Percentiles rank a stretch among this genome's conserved stretches.
These are phyloP conservation scores for Buddleja alternifolia DNA, from an alignment of 257 asterid genomes.

Conservation along the genomic window DNA sequence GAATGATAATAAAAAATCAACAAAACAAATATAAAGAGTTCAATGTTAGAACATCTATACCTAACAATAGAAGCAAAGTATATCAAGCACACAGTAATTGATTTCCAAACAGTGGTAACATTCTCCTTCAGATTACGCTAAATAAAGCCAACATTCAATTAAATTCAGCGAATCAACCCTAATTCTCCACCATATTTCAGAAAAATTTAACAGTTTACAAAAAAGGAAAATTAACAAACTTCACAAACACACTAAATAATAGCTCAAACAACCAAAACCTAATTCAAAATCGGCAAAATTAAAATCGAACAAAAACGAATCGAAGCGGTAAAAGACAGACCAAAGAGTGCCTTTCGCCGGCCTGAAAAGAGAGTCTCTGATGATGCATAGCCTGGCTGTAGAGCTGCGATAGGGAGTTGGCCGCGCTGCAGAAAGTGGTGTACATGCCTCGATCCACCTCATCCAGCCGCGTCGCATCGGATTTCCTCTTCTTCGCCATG, in stretches of 20 bases:
- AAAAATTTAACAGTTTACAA: not conserved
- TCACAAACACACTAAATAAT: not conserved
- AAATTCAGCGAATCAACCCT: not conserved
- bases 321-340: slow-evolving; percentile 44
- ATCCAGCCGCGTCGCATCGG: slow-evolving; percentile 77
- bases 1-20: too few relatives aligned
- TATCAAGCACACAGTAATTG: not conserved
- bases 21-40: not conserved
- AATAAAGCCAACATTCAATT: not conserved
- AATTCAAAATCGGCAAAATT: not conserved
- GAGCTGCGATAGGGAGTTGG: slow-evolving; percentile 89
- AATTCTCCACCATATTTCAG: not conserved
- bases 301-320: not conserved
- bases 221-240: not conserved
- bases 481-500: slow-evolving; percentile 94
- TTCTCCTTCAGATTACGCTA: too few relatives aligned
- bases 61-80: not conserved
- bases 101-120: too few relatives aligned
- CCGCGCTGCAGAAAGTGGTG: slow-evolving; percentile 83
- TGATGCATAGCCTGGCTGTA: slow-evolving; percentile 92
- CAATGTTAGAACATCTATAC: not conserved
- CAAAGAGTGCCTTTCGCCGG: slow-evolving; percentile 90
- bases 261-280: slow-evolving; percentile 9
- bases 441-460: slow-evolving; percentile 98
- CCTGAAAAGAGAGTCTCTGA: slow-evolving; percentile 82